phyloP scores from a whole-genome alignment of 495 filamentous ascomycete species.

The Penicillium goetzii region DNA sequence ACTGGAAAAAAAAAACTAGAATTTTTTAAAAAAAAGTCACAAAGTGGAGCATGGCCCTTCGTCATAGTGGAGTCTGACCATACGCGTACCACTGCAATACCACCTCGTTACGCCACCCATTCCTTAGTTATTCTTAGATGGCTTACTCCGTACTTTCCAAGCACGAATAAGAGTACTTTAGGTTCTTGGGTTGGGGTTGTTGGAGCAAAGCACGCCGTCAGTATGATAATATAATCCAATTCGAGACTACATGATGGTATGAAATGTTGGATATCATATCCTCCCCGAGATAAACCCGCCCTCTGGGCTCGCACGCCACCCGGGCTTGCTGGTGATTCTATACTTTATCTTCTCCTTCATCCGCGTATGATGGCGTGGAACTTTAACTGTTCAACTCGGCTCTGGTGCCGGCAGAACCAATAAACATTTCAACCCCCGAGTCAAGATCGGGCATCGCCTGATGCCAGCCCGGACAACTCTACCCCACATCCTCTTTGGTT shows the following conservation, averaged over 20 bases:
- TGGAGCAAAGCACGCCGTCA: neutral
- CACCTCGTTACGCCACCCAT: slow-evolving; percentile 3
- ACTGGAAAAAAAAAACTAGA: slow-evolving; percentile 7
- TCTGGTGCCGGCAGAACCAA: slow-evolving; percentile 2
- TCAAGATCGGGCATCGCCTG: slow-evolving; percentile 23
- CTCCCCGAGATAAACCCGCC: neutral
- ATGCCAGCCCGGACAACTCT: slow-evolving; percentile 9
- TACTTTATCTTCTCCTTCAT: neutral
- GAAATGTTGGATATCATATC: neutral
- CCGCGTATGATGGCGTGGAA: neutral
- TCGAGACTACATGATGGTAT: neutral
- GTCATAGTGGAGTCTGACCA: slow-evolving; percentile 24
- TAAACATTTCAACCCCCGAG: neutral
- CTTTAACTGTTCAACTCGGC: neutral
- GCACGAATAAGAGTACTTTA: neutral
- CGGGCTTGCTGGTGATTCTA: neutral
- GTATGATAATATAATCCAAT: neutral
- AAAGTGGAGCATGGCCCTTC: neutral
- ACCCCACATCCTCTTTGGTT: slow-evolving; percentile 25
- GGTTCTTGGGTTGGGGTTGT: neutral
- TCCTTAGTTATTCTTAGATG: slow-evolving; percentile 18
- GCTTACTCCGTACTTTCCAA: neutral
- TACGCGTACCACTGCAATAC: slow-evolving; percentile 4
- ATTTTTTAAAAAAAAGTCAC: slow-evolving; percentile 8
- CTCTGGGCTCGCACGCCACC: neutral